Base-by-base conservation (phyloP, 164 flowering plant genomes). In the Houttuynia cordata region DNA sequence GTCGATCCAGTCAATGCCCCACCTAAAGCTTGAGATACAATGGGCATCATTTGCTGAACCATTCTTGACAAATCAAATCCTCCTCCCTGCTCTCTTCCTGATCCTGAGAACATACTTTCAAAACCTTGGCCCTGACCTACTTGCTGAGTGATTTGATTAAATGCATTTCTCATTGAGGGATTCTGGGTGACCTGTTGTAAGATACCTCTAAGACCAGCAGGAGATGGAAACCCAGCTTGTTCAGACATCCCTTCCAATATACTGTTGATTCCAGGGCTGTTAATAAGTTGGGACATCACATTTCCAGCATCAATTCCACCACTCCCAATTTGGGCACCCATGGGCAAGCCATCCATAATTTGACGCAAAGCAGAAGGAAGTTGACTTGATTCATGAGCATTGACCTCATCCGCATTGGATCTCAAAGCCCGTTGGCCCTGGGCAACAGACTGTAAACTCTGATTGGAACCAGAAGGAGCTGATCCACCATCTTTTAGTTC, bases 41-140 rank as follows among this genome's bases (percentile, higher is more conserved):
- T 70, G 8, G 99, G 99, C 97, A 94, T 88, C 97, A 91, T 89
- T 70, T 91, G 96, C 63, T 87, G 97, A 63, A 91, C 62, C 87
- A 94, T 84, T 60, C 82, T 77, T 8, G 93, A 81, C 52, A 94
- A 64, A 75, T 94, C 96, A 45, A 94, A 23, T 34, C 34, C 17
- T 83, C 94, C 94, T 64, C 82, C 88, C 64, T 71, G 81, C 54
- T 81, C 83, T 4, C 78, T 61, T 45, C 78, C 93, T 56, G 73
- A 7, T 22, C 87, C 96, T 0, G 88, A 68, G 51, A 91, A 64
- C 78, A 82, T 76, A 72, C 69, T 76, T 21, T 77, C 85, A 56
- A 82, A 40, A 60, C 83, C 95, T 70, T 79, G 85, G 66, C 57
- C 66, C 24, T 78, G 49, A 8, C 49, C 91, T 19, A 86, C 74